Evolutionary conservation across 2,329 filamentous ascomycete species (phyloP).

Genomic region (Aspergillus persii): DNA sequence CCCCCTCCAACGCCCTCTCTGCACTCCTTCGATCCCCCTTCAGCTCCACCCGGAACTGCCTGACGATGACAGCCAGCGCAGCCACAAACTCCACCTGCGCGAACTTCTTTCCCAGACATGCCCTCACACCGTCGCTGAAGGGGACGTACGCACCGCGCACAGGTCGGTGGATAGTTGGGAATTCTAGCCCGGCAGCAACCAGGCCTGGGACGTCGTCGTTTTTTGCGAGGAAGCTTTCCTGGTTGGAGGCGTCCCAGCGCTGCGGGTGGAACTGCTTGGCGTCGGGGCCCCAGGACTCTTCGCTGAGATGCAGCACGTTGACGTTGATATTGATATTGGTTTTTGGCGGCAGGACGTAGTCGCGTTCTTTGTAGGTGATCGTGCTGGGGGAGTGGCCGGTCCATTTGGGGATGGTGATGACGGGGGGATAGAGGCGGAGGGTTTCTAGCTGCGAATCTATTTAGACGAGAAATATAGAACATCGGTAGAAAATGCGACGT

Average conservation of each 20-base stretch:
- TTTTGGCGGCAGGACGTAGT: slow-evolving; percentile 12
- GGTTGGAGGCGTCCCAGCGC: slow-evolving; percentile 21
- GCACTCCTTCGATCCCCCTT: slow-evolving; percentile 5
- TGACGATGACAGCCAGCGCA: slow-evolving; percentile 13
- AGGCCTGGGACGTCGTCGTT: slow-evolving; percentile 16
- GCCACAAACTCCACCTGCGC: slow-evolving; percentile 26
- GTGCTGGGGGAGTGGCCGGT: slow-evolving; percentile 20
- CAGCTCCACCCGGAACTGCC: slow-evolving; percentile 15
- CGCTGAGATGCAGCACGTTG: slow-evolving; percentile 17
- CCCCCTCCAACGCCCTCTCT: slow-evolving; percentile 8
- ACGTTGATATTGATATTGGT: slow-evolving; percentile 18
- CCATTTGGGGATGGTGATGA: slow-evolving; percentile 29
- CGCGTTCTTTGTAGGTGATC: slow-evolving; percentile 12
- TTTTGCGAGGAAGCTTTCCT: slow-evolving; percentile 19
- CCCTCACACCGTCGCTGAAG: slow-evolving; percentile 23
- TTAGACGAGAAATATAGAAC: too few relatives aligned
- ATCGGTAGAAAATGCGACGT: neutral
- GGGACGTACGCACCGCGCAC: slow-evolving; percentile 19
- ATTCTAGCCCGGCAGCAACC: slow-evolving; percentile 15
- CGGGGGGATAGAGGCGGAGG: slow-evolving; percentile 41
- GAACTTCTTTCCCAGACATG: slow-evolving; percentile 25
- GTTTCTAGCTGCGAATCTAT: slow-evolving; percentile 38
- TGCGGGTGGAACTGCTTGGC: slow-evolving; percentile 11
- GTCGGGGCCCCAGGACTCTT: slow-evolving; percentile 23
- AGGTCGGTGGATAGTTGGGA: slow-evolving; percentile 21